Conservation (phyloP, 768 basidiomycete genomes). For the Kwoniella mangroviensis region DNA sequence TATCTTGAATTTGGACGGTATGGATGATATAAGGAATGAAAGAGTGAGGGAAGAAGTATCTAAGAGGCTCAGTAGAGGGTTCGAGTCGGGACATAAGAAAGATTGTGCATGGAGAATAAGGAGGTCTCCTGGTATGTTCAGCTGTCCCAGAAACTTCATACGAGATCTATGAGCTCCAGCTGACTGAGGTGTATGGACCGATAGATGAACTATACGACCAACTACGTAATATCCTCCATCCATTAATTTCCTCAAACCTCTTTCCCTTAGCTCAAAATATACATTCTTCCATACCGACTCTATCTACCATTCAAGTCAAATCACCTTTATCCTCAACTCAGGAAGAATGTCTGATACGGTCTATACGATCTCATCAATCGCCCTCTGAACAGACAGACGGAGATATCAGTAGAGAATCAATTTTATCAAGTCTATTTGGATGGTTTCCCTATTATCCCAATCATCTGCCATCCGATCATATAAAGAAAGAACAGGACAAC, state of each 20-base stretch:
- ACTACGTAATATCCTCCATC: constrained; percentile 35
- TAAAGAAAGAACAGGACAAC: background rate
- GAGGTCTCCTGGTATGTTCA: constrained; percentile 30
- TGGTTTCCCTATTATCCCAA: constrained; percentile 47
- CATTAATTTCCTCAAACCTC: constrained; percentile 31
- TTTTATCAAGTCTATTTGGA: constrained; percentile 35
- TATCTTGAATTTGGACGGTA: constrained; percentile 20
- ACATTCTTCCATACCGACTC: background rate
- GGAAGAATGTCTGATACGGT: background rate
- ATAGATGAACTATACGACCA: constrained; percentile 27
- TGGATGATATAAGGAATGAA: constrained; percentile 33
- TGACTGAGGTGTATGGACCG: background rate
- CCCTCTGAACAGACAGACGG: background rate
- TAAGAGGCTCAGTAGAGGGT: constrained; percentile 26
- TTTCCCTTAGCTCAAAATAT: constrained; percentile 20
- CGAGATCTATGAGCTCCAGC: background rate
- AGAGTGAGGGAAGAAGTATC: constrained; percentile 36
- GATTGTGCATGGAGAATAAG: constrained; percentile 42
- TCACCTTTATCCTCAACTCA: constrained; percentile 3
- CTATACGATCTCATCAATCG: background rate
- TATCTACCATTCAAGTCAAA: background rate
- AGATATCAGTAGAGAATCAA: background rate
- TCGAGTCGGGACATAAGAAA: constrained; percentile 27
- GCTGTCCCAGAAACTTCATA: background rate
- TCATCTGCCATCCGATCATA: constrained; percentile 11